A percentile compares a stretch with the other conserved stretches of the same genome.
phyloP scores from a whole-genome alignment of 2,329 filamentous ascomycete species.

The Botrytis aclada region DNA sequence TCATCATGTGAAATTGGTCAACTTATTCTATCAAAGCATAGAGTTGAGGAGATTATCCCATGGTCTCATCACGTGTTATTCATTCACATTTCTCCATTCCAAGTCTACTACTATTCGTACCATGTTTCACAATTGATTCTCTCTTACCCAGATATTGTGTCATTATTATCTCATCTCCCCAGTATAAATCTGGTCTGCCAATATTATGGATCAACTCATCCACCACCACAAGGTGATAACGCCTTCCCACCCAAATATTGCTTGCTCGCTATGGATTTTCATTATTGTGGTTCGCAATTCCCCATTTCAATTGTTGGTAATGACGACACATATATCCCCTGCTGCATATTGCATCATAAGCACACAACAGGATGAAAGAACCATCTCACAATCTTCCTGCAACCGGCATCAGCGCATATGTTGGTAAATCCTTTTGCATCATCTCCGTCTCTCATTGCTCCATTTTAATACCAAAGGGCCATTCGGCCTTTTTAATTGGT shows the following conservation, averaged over 20 bases:
- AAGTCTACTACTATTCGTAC: not conserved
- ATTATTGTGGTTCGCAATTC: not conserved
- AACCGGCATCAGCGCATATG: not conserved
- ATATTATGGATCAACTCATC: not conserved
- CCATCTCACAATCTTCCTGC: not conserved
- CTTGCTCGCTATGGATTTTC: not conserved
- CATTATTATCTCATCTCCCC: not conserved
- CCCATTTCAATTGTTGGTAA: not conserved
- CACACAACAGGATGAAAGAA: not conserved
- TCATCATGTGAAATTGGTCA: not conserved
- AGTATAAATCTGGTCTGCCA: not conserved
- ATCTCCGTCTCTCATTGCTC: not conserved
- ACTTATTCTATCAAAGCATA: not conserved
- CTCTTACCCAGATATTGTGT: not conserved
- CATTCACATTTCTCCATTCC: not conserved
- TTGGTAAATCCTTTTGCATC: not conserved
- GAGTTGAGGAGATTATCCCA: not conserved
- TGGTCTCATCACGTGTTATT: not conserved
- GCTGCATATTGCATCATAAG: conserved; percentile 10
- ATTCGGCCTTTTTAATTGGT: not conserved
- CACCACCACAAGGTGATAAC: not conserved
- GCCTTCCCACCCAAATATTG: not conserved
- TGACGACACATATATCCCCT: not conserved
- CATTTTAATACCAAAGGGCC: not conserved
- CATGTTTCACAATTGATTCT: not conserved